Base-by-base conservation (phyloP, 2,329 filamentous ascomycete species). In the Fusarium secorum region DNA sequence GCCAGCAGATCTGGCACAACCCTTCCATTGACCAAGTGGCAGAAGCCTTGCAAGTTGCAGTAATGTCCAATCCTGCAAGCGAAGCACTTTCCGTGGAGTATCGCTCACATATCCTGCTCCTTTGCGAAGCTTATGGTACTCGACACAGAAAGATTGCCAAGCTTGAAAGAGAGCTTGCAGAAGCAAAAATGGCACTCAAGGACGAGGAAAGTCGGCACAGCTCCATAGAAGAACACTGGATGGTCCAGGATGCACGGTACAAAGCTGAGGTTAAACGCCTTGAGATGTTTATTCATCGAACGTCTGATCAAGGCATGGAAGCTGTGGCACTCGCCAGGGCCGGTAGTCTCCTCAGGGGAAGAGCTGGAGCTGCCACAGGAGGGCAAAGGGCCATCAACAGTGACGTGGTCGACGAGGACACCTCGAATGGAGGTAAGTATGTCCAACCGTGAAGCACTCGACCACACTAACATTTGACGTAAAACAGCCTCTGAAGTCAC, bases 11-110 rank as follows among this genome's bases (percentile, higher is more conserved):
- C 5, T 81, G 81, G 77, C 79, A 83, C 53, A 82, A 79, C n/a
- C 83, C 83, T 11, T 82, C 79, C 11, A 56, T 85, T 38, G 75
- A 82, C 42, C 82, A 84, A 70, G 81, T 86, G 76, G 78, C 82
- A 20, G 84, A 85, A 64, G 73, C 80, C 1, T 74, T 86, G n/a
- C 81, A 82, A 45, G 79, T 80, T 9, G 75, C 70, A 13, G 77
- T 85, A 71, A 84, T 85, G 80, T 78, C 78, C 26, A 79, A 75
- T 48, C 73, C 77, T 13, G 66, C 77, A 24, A 60, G 79, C 6
- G 71, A 77, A 11, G 78, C 81, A 3, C 76, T 86, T 4, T 81
- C 83, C 2, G 56, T 79, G 7, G 79, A 81, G 39, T 83, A 83
- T 68, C 83, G 84, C 60, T 76, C 82, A 7, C 81, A 85, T 59